Base-by-base conservation (phyloP, 148 eudicot genomes). In the Talinum fruticosum region DNA sequence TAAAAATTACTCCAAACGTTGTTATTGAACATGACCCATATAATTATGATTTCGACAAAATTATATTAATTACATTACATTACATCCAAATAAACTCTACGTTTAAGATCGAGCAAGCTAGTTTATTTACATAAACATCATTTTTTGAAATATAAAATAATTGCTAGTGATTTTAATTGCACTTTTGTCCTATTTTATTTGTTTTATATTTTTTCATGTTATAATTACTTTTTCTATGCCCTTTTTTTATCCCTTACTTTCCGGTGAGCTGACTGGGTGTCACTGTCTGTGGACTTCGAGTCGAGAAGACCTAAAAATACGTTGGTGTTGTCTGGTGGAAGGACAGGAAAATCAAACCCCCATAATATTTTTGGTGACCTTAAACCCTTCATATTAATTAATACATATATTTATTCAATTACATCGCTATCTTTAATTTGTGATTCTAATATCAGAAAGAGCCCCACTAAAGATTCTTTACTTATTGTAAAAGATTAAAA, bases 381-480 rank as follows among this genome's bases (percentile, higher is more conserved):
- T 49, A 10, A 49, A 49, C 16, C 23, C 57, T 49, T 49, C 57
- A 49, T 19, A 19, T 15, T 19, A n/a, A n/a, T n/a, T n/a, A n/a
- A n/a, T n/a, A n/a, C n/a, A n/a, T n/a, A 49, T 45, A 10, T 45
- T 3, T 49, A 16, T 19, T 16, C 21, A 51, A 19, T 2, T 2
- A 49, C 3, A 15, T 49, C 15, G 57, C 23, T n/a, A n/a, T n/a
- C n/a, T 49, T 49, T 49, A 15, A 15, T 49, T 49, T 49, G n/a
- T 49, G 5, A 1, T 49, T 49, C 23, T 49, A 3, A 41, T 41
- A 59, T 59, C 26, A 59, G 26, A 59, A 13, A 59, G 29, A 59
- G 28, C 64, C 64, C 64, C 29, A 59, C 64, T 59, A 59, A 59
- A 59, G 64, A 59, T 59, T 24, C 64, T 14, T 57, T 57, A n/a